Base-by-base conservation (phyloP, 495 filamentous ascomycete species). In the Chlorociboria aeruginascens region DNA sequence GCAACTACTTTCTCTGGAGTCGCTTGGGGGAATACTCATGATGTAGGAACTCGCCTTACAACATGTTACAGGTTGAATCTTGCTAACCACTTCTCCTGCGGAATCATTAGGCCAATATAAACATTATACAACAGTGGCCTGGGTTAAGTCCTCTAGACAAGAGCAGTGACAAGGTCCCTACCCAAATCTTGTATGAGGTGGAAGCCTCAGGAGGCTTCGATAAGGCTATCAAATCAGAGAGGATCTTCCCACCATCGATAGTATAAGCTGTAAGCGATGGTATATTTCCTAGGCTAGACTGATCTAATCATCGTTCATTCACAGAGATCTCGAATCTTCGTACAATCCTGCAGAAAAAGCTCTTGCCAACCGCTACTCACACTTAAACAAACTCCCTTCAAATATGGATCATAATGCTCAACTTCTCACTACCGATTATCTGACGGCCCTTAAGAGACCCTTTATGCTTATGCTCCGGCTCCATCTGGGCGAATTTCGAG, bases 101-200 rank as follows among this genome's bases (percentile, higher is more conserved):
- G n/a, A n/a, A n/a, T n/a, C n/a, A n/a, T n/a, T 16, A 20, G 17
- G 40, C 6, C 8, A 20, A 16, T 32, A 1, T 44, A 62, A 13
- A 52, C 53, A 43, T 68, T 9, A 65, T 69, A 49, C 56, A 60
- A 7, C 52, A 46, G 34, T 69, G 65, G 69, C 66, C 63, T 6
- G 60, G 31, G 36, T 11, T 50, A 39, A 49, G 53, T 20, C 25
- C 6, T 61, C 58, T 36, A 45, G 57, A 54, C 31, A 52, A 31
- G 1, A 68, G 61, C 30, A 65, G 57, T 13, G 62, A 66, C 37
- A 76, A 79, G 52, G 70, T 71, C 2, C 73, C 71, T 10, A 75
- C 67, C 0, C 56, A 69, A 20, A 63, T 76, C 8, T 40, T 35
- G 11, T 52, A 52, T 25, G 46, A 49, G 12, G 29, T 61, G 0